Conservation (phyloP, 371 early-diverging fungal species). For the Mucor circinelloides region DNA sequence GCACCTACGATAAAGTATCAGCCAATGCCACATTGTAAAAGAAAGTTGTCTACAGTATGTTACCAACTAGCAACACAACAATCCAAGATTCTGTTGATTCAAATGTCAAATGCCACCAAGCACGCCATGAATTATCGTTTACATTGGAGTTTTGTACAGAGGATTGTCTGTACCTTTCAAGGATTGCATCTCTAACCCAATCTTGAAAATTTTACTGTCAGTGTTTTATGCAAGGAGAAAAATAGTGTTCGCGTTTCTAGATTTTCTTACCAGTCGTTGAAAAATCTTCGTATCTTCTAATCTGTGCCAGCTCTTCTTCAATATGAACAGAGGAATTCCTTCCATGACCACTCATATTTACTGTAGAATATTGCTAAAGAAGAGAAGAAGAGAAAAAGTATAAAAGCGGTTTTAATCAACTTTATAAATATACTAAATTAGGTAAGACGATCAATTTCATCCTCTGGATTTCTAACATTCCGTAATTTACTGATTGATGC, state of each 20-base stretch:
- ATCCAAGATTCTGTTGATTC: conserved; percentile 91
- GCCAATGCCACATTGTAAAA: neutral
- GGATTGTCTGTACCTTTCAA: conserved; percentile 77
- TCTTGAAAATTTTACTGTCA: conserved; percentile 47
- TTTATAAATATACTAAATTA: neutral
- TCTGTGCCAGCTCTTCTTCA: conserved; percentile 60
- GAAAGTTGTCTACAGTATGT: neutral
- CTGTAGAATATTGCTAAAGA: neutral
- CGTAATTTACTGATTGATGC: neutral
- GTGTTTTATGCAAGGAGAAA: neutral
- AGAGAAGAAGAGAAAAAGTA: neutral
- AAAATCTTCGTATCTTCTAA: conserved; percentile 83
- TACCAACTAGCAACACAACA: conserved; percentile 79
- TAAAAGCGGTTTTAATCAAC: neutral
- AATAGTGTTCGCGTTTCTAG: neutral
- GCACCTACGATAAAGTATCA: conserved; percentile 51
- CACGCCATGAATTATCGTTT: conserved; percentile 59
- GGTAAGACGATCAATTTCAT: neutral
- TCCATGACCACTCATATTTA: conserved; percentile 24
- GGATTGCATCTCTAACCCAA: conserved; percentile 88
- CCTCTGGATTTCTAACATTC: neutral
- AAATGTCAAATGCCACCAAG: conserved; percentile 60
- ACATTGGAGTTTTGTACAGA: conserved; percentile 50
- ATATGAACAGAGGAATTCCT: conserved; percentile 31
- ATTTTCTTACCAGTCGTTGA: conserved; percentile 70